Conservation (phyloP, 345 rosid genomes). For the Rhodamnia rubescens region DNA sequence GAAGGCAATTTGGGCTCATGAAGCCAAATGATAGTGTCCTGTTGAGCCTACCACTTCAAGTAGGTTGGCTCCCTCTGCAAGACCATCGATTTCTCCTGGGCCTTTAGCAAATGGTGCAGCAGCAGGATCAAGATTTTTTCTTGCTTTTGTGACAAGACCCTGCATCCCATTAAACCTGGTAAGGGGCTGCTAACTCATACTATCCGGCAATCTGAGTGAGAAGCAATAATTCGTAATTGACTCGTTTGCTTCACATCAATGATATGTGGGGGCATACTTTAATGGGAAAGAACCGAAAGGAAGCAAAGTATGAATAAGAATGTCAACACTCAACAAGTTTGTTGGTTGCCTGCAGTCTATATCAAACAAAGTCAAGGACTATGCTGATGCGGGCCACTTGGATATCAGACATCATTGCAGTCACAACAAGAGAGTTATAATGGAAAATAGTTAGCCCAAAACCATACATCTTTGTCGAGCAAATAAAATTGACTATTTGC, state of each 20-base stretch:
- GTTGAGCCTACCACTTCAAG: constrained; percentile 73
- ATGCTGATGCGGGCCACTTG: background rate
- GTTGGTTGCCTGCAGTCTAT: background rate
- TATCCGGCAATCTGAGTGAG: background rate
- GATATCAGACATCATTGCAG: background rate
- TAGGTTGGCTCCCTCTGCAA: constrained; percentile 74
- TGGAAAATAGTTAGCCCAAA: constrained; percentile 4
- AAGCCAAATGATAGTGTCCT: background rate
- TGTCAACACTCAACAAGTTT: background rate
- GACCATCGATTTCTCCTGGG: constrained; percentile 48
- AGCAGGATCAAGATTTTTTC: constrained; percentile 80
- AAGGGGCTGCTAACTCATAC: background rate
- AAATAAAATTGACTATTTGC: constrained; percentile 51
- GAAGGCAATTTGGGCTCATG: background rate
- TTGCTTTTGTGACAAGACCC: constrained; percentile 93
- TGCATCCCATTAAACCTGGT: constrained; percentile 15
- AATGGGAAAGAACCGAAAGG: background rate
- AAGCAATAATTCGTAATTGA: background rate
- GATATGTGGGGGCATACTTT: background rate
- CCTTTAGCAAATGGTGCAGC: constrained; percentile 77
- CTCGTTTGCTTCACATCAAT: background rate
- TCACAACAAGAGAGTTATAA: background rate
- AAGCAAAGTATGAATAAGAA: background rate
- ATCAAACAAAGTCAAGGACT: background rate
- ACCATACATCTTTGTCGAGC: constrained; percentile 81